phyloP scores from a whole-genome alignment of 768 basidiomycete genomes.

The Macrolepiota fuliginosa region DNA sequence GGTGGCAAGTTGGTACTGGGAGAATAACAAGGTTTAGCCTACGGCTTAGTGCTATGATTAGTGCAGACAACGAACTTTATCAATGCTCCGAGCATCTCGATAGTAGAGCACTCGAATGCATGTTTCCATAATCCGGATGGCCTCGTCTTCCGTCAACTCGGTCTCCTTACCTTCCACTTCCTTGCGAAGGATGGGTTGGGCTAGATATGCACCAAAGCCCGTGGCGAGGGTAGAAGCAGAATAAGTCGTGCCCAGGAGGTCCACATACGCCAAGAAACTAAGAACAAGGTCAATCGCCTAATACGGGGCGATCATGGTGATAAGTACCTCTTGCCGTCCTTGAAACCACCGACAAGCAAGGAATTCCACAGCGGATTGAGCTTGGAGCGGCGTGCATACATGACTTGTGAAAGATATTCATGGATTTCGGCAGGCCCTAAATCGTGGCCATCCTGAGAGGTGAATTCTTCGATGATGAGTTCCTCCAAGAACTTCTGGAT shows the following conservation, averaged over 20 bases:
- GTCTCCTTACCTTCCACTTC: conserved; percentile 85
- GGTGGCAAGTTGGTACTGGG: conserved; percentile 92
- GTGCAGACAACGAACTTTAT: conserved; percentile 62
- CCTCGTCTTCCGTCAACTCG: conserved; percentile 74
- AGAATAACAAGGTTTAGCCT: background rate
- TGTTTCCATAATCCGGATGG: conserved; percentile 72
- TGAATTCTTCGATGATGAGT: conserved; percentile 74
- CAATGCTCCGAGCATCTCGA: conserved; percentile 90
- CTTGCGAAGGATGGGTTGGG: conserved; percentile 87
- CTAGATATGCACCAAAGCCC: conserved; percentile 91
- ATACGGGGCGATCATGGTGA: background rate
- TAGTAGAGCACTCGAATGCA: conserved; percentile 95
- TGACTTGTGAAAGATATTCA: conserved; percentile 84
- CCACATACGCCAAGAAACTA: conserved; percentile 93
- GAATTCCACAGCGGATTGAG: conserved; percentile 96
- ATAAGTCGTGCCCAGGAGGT: conserved; percentile 96
- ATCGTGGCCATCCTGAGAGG: conserved; percentile 77
- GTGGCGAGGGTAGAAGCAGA: conserved; percentile 91
- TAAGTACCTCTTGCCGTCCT: conserved; percentile 74
- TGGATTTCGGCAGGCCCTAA: conserved; percentile 90
- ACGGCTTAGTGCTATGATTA: background rate
- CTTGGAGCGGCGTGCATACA: conserved; percentile 87
- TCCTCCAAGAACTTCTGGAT: conserved; percentile 79
- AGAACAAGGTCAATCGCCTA: background rate
- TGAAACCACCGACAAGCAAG: conserved; percentile 87